Base-by-base conservation (phyloP, 1,139 yeast species). In the Hansenula lynferdii region DNA sequence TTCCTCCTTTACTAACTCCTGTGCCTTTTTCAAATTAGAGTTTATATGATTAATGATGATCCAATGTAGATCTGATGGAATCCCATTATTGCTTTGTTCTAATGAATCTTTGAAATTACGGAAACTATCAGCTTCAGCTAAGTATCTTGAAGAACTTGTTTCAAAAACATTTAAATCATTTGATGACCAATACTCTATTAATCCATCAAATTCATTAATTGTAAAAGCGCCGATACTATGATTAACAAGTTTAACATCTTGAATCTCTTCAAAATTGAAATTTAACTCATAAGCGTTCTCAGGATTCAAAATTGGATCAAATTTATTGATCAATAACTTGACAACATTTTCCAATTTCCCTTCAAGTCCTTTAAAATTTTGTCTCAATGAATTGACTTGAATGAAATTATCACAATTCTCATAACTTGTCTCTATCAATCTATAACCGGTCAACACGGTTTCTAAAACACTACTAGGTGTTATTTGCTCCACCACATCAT, bases 81-180 rank as follows among this genome's bases (percentile, higher is more conserved):
- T n/a, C n/a, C 9, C 22, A 5, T 6, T 27, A 29, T 2, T 3
- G 36, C 34, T 25, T 9, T 45, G 30, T 28, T 57, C 65, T 24
- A 57, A 51, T 28, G 63, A 45, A 24, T 67, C 72, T 24, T 65
- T 47, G 29, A 62, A 58, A 4, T 57, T 55, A 39, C 69, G 71
- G 15, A 70, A 47, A 38, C 60, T 66, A 43, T 73, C 78, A 0
- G 70, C 65, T 4, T 70, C 65, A 43, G 61, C 54, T 59, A 72
- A 57, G 40, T 60, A 67, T 35, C 62, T 57, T 36, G 67, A 70
- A 0, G 71, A 53, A 1, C 57, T 29, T 29, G 4, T 31, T 33
- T 20, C 41, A 7, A 32, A 17, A 2, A 12, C 34, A n/a, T n/a
- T 18, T 17, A 28, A 28, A 4, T 31, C 22, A 8, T 44, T 24